phyloP scores from a whole-genome alignment of 2,329 filamentous ascomycete species.

The Coccinonectria pachysandricola region DNA sequence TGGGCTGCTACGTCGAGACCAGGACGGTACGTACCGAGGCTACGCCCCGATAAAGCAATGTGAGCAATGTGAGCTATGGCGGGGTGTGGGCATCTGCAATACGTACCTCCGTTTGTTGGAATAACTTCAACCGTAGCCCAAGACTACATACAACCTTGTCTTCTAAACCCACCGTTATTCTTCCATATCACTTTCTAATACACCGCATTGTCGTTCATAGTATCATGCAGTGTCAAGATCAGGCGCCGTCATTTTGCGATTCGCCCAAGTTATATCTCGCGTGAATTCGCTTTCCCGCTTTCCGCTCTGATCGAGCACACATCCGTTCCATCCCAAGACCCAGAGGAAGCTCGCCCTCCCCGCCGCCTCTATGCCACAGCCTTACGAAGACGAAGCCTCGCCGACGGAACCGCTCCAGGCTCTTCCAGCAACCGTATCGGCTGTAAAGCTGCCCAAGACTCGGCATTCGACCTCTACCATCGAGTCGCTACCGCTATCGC shows the following conservation, averaged over 20 bases:
- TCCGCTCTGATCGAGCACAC: conserved; percentile 5
- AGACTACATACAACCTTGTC: no score
- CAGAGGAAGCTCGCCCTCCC: conserved; percentile 7
- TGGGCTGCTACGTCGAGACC: no score
- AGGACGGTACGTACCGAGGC: no score
- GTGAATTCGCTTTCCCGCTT: conserved; percentile 13
- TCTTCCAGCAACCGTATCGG: conserved; percentile 55
- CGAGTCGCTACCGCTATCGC: conserved; percentile 34
- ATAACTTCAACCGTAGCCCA: no score
- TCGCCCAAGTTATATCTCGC: conserved; percentile 12
- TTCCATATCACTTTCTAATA: conserved; percentile 3
- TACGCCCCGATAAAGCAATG: no score
- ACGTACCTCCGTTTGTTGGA: no score
- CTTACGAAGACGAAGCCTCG: conserved; percentile 48
- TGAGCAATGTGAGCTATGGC: no score
- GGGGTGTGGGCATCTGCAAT: no score
- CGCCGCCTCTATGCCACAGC: conserved; percentile 54
- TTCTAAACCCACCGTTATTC: no score
- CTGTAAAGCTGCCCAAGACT: conserved; percentile 48
- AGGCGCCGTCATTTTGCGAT: conserved; percentile 11
- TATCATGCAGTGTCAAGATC: conserved; percentile 21
- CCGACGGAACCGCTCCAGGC: conserved; percentile 59
- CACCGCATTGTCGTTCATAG: conserved; percentile 8
- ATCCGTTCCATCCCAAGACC: conserved; percentile 5
- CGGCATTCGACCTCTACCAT: conserved; percentile 46